These are phyloP conservation scores for Pelargonium citronellum DNA, from an alignment of 441 rosid species.

Conservation along the genomic window DNA sequence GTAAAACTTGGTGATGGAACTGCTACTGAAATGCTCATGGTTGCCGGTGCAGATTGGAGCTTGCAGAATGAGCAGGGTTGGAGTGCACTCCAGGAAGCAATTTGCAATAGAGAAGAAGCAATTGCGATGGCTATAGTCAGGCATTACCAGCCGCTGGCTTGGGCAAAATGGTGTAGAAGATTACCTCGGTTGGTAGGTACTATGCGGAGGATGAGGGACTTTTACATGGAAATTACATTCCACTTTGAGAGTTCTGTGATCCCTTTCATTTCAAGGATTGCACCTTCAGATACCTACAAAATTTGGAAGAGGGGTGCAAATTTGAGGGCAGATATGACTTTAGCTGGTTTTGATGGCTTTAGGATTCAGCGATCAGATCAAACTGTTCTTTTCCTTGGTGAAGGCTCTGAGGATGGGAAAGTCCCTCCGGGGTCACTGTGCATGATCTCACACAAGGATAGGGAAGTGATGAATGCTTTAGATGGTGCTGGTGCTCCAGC, in stretches of 20 bases:
- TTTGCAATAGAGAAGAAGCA: constrained; percentile 67
- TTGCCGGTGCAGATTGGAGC: constrained; percentile 94
- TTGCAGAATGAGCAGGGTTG: constrained; percentile 90
- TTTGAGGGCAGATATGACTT: constrained; percentile 90
- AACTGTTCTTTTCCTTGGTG: constrained; percentile 86
- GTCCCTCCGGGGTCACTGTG: constrained; percentile 73
- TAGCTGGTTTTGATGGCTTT: constrained; percentile 94
- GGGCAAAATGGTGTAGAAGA: constrained; percentile 98
- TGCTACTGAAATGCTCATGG: constrained; percentile 82
- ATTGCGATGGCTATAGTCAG: constrained; percentile 76
- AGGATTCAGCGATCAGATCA: constrained; percentile 88
- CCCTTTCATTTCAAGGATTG: constrained; percentile 87
- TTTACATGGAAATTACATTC: constrained; percentile 91
- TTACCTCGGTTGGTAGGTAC: constrained; percentile 78
- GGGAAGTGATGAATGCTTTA: constrained; percentile 84
- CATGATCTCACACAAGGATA: constrained; percentile 87
- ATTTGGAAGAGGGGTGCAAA: constrained; percentile 93
- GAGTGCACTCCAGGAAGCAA: constrained; percentile 97
- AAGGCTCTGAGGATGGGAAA: constrained; percentile 81
- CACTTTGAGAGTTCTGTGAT: constrained; percentile 92
- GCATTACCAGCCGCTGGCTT: constrained; percentile 85
- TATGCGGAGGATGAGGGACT: constrained; percentile 85
- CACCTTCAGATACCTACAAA: constrained; percentile 91
- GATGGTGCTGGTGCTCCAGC: constrained; percentile 78
- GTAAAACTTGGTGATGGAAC: constrained; percentile 73